Percentiles rank a stretch among this genome's conserved stretches.
Evolutionary conservation across 2,329 filamentous ascomycete species (phyloP).

Genomic region (Penicillium italicum): DNA sequence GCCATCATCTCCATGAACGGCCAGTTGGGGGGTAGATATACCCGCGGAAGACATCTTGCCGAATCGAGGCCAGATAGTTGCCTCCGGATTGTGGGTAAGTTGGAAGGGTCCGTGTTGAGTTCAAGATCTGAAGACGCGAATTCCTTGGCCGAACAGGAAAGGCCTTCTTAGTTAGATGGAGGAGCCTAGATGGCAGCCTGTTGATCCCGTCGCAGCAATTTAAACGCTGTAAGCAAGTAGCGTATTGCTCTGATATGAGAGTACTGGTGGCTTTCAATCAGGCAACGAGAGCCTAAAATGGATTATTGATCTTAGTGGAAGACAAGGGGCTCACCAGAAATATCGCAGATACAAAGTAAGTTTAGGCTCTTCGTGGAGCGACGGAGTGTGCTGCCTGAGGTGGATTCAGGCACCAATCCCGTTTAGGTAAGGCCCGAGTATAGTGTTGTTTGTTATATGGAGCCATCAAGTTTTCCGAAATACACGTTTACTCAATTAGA

Average conservation of each 20-base stretch:
- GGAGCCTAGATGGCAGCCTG: slow-evolving; percentile 9
- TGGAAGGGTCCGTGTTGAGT: neutral
- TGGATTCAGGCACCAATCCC: slow-evolving; percentile 18
- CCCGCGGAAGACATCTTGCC: slow-evolving; percentile 15
- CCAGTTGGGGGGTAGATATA: slow-evolving; percentile 13
- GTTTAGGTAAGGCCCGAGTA: neutral
- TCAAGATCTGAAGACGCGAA: neutral
- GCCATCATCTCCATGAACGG: slow-evolving; percentile 4
- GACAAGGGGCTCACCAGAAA: neutral
- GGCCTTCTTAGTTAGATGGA: neutral
- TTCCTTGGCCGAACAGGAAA: slow-evolving; percentile 1
- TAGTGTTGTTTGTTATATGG: neutral
- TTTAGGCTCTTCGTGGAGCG: neutral
- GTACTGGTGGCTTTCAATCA: neutral
- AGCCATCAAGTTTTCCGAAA: neutral
- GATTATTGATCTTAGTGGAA: neutral
- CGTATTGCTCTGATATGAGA: neutral
- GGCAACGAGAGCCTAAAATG: neutral
- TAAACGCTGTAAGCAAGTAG: neutral
- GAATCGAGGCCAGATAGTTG: slow-evolving; percentile 5
- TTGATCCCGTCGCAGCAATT: neutral
- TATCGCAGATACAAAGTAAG: neutral
- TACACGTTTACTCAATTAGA: neutral
- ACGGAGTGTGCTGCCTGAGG: slow-evolving; percentile 16
- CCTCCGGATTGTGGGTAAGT: neutral